Base-by-base conservation (phyloP, 2,329 filamentous ascomycete species). In the Beauveria pseudobassiana region DNA sequence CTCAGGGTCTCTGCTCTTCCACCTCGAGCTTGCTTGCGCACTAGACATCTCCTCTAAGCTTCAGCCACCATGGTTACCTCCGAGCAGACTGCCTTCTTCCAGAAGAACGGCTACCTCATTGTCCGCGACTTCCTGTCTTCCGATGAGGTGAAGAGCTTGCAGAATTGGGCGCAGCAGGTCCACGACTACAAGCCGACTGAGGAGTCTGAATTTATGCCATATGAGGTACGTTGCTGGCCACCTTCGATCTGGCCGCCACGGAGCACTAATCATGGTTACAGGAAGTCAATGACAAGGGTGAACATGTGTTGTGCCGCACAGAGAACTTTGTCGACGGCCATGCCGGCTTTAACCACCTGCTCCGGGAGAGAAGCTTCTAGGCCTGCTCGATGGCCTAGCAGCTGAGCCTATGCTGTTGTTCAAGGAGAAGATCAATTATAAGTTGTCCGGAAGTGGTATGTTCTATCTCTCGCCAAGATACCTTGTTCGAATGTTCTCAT, bases 361-460 rank as follows among this genome's bases (percentile, higher is more conserved):
- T 66, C 14, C 63, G 65, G 8, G 65, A 14, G 53, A 63, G 38
- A 63, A 56, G 52, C 63, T 66, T 1, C 63, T 65, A 16, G 57
- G 58, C 6, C 63, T 66, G 3, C 56, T 66, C 4, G 30, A 52
- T 1, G 60, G 46, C 12, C 63, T 66, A 5, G 54, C 64, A 5
- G 65, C 58, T 10, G 64, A 65, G 62, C 63, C 64, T 4, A 66
- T 66, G 65, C 49, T 58, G 30, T 58, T 66, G 12, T 66, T 65
- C 59, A 66, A 66, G 48, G 65, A 66, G 46, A 66, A 66, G 57
- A 66, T 66, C 45, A 66, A 66, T 58, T 66, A 66, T 54, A 66
- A 66, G 59, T 60, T 66, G 22, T 59, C 65, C 4, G 64, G 65
- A 22, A 66, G 65, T 43, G 65, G 28, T 30, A 30, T 30, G 28